Evolutionary conservation across 2,329 filamentous ascomycete genomes (phyloP).

Genomic region (Atkinsonella hypoxylon): DNA sequence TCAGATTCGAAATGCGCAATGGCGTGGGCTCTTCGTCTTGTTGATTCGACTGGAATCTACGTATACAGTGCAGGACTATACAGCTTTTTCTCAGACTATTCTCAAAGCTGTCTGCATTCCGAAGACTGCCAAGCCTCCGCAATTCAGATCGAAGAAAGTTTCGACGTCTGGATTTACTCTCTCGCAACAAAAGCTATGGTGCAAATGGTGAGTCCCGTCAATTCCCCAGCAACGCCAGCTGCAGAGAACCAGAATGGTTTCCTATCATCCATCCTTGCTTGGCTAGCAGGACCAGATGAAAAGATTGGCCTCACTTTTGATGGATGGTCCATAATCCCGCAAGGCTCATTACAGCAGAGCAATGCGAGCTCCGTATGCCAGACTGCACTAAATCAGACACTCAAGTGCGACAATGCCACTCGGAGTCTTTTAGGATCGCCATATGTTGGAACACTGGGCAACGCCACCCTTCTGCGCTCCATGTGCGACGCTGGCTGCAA

Average conservation of each 20-base stretch:
- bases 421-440: too few relatives aligned
- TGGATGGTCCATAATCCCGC: too few relatives aligned
- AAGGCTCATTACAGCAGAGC: not conserved
- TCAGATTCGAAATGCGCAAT: not conserved
- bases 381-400: too few relatives aligned
- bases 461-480: too few relatives aligned
- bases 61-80: constrained; percentile 1
- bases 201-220: not conserved
- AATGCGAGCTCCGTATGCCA: not conserved
- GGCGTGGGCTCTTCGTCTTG: not conserved
- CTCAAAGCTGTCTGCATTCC: not conserved
- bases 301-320: too few relatives aligned
- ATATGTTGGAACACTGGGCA: too few relatives aligned
- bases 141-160: not conserved
- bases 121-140: not conserved
- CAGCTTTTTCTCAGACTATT: not conserved
- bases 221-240: not conserved
- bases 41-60: not conserved
- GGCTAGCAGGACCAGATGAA: too few relatives aligned
- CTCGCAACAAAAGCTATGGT: not conserved
- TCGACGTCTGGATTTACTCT: not conserved
- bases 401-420: too few relatives aligned
- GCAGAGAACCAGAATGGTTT: not conserved
- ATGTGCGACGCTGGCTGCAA: too few relatives aligned
- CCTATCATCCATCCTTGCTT: too few relatives aligned